phyloP scores from a whole-genome alignment of 495 filamentous ascomycete species.

The Neurospora hispaniola region DNA sequence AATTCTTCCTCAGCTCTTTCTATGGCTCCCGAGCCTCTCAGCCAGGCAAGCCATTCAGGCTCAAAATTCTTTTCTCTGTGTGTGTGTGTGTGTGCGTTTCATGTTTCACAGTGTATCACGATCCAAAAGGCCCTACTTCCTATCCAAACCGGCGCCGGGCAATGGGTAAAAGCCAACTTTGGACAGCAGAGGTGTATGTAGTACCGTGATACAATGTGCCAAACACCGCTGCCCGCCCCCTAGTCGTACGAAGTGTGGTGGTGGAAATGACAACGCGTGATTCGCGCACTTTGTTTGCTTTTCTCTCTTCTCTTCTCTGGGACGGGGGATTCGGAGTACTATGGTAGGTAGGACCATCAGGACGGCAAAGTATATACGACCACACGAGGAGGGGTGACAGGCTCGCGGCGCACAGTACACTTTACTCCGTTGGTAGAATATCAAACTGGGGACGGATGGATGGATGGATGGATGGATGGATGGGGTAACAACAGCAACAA shows the following conservation, averaged over 20 bases:
- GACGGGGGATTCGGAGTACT: too few species aligned
- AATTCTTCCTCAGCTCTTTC: neutral
- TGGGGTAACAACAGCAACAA: neutral
- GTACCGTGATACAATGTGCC: neutral
- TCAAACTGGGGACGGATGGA: neutral
- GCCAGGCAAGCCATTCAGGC: neutral
- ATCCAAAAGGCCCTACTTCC: neutral
- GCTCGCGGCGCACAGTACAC: neutral
- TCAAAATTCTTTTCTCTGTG: neutral
- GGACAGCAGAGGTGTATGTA: neutral
- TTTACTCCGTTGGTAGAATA: neutral
- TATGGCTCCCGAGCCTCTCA: neutral
- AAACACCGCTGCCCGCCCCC: neutral
- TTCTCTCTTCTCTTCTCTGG: neutral
- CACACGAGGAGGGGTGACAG: neutral
- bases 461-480: neutral
- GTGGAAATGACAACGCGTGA: neutral
- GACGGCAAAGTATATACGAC: neutral
- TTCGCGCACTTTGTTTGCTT: neutral
- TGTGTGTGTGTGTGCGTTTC: neutral
- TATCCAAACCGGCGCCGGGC: neutral
- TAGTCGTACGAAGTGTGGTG: neutral
- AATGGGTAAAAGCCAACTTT: neutral
- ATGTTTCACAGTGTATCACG: neutral
- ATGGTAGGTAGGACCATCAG: neutral